phyloP scores from a whole-genome alignment of 139 green algal species.

The Parachlorella kessleri region DNA sequence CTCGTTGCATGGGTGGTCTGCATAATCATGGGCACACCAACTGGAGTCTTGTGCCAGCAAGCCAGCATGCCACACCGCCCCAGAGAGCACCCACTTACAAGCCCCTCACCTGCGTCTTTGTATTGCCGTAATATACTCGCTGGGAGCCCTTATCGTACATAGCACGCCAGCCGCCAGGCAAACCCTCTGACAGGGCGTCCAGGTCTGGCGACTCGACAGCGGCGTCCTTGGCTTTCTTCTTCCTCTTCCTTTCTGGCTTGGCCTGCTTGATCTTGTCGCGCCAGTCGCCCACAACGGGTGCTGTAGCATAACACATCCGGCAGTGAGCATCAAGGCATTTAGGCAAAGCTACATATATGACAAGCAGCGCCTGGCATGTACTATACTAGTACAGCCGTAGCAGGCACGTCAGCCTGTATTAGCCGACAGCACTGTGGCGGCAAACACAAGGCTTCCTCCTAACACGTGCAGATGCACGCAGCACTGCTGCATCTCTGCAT shows the following conservation, averaged over 20 bases:
- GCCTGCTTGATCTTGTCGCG: conserved; percentile 38
- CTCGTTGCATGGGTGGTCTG: too few relatives aligned
- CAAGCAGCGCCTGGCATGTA: not conserved
- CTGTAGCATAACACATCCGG: not conserved
- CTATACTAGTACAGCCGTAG: not conserved
- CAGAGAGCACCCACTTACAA: too few relatives aligned
- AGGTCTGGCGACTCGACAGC: conserved; percentile 52
- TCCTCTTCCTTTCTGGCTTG: conserved; percentile 8
- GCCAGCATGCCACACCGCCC: too few relatives aligned
- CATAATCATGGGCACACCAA: too few relatives aligned
- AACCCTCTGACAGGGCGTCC: conserved; percentile 53
- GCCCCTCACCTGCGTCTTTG: conserved; percentile 61
- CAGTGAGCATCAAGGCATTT: not conserved
- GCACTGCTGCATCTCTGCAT: too few relatives aligned
- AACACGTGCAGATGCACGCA: too few relatives aligned
- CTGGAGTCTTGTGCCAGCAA: too few relatives aligned
- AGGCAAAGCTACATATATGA: not conserved
- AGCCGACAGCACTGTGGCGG: too few relatives aligned
- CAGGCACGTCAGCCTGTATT: not conserved
- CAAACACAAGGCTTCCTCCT: too few relatives aligned
- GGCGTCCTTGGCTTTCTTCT: conserved; percentile 1
- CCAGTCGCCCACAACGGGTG: conserved; percentile 56
- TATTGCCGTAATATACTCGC: conserved; percentile 76
- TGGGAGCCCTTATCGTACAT: conserved; percentile 62
- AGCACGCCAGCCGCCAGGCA: conserved; percentile 64